A percentile compares a stretch with the other conserved stretches of the same genome.
Evolutionary conservation across 2,329 filamentous ascomycete genomes (phyloP).

Genomic region (Ambrosiella beaveri): DNA sequence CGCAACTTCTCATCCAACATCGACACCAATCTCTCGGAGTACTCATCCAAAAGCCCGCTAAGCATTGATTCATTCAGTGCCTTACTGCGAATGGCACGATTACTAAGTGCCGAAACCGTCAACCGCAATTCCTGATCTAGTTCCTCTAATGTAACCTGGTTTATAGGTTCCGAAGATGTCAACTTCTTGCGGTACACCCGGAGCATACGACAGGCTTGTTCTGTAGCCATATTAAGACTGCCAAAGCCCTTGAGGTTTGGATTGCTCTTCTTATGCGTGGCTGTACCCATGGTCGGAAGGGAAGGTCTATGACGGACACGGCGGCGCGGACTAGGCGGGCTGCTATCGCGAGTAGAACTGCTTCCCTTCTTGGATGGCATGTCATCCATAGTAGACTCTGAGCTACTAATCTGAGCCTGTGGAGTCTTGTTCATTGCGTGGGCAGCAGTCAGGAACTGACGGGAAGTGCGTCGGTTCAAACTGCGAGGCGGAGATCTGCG

Average conservation of each 20-base stretch:
- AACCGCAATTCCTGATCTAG: constrained; percentile 47
- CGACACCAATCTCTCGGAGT: constrained; percentile 53
- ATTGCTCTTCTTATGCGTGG: constrained; percentile 32
- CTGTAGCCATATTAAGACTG: constrained; percentile 43
- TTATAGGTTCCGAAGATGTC: constrained; percentile 36
- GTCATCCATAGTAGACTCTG: constrained; percentile 25
- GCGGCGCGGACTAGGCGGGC: constrained; percentile 32
- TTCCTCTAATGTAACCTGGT: constrained; percentile 40
- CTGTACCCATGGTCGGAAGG: constrained; percentile 30
- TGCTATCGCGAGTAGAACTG: constrained; percentile 22
- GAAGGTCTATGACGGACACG: constrained; percentile 35
- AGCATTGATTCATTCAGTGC: constrained; percentile 40
- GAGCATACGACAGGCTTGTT: constrained; percentile 45
- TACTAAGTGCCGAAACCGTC: constrained; percentile 42
- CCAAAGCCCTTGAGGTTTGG: constrained; percentile 34
- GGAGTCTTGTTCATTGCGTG: constrained; percentile 19
- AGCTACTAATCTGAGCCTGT: constrained; percentile 25
- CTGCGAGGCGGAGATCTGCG: constrained; percentile 38
- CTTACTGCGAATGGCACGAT: constrained; percentile 36
- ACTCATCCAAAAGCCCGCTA: constrained; percentile 53
- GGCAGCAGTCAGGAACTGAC: constrained; percentile 15
- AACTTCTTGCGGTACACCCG: constrained; percentile 47
- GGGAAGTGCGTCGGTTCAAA: constrained; percentile 37
- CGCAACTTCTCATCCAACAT: constrained; percentile 56
- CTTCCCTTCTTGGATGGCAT: constrained; percentile 29